A percentile compares a stretch with the other conserved stretches of the same genome.
These are phyloP conservation scores for Sanghuangporus baumii DNA, from an alignment of 1,284 basidiomycete species.

Conservation along the genomic window DNA sequence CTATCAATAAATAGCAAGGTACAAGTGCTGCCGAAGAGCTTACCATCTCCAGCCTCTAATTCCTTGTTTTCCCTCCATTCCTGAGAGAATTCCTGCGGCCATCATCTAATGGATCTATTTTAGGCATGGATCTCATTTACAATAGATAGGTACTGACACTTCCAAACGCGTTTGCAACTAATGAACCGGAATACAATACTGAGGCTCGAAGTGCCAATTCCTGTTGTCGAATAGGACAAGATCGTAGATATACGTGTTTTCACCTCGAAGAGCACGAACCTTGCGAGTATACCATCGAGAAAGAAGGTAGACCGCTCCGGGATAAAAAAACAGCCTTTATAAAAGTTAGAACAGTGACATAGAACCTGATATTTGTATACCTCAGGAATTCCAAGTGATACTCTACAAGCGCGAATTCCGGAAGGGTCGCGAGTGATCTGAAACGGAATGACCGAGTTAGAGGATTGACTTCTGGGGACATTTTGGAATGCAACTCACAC, in stretches of 20 bases:
- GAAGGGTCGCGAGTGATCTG: constrained; percentile 22
- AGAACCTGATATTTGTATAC: background rate
- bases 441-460: background rate
- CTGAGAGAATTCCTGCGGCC: constrained; percentile 36
- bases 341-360: background rate
- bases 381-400: constrained; percentile 24
- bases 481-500: constrained; percentile 3
- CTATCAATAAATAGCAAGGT: background rate
- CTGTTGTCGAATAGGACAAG: constrained; percentile 4
- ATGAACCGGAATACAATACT: constrained; percentile 33
- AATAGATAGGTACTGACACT: constrained; percentile 19
- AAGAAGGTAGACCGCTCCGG: constrained; percentile 21
- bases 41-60: constrained; percentile 39
- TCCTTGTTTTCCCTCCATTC: constrained; percentile 39
- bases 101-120: constrained; percentile 20
- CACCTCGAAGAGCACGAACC: constrained; percentile 1
- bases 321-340: constrained; percentile 20
- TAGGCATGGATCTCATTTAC: constrained; percentile 15
- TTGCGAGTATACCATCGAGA: constrained; percentile 23
- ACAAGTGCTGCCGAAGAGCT: background rate
- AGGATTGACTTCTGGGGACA: background rate
- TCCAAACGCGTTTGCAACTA: constrained; percentile 41
- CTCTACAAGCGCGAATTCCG: constrained; percentile 22
- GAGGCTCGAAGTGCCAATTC: constrained; percentile 32
- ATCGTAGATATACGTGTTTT: background rate